Evolutionary conservation across 106 monocot species (phyloP).

Genomic region (Vanilla planifolia): DNA sequence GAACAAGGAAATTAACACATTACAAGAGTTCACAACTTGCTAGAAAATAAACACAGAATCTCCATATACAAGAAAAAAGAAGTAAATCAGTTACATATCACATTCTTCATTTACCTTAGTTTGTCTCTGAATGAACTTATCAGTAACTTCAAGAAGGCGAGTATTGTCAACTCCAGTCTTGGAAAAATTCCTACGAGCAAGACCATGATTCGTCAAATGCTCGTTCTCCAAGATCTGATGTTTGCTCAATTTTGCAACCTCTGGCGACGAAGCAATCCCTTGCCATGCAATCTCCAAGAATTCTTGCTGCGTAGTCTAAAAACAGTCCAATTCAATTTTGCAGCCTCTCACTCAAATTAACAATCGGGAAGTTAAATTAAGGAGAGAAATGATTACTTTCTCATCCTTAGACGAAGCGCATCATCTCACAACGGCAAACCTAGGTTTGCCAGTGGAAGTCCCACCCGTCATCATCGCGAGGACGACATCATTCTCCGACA

Average conservation of each 20-base stretch:
- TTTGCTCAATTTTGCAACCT: constrained; percentile 93
- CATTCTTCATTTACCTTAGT: constrained; percentile 72
- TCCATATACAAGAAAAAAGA: too few relatives aligned
- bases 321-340: neutral
- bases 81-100: too few relatives aligned
- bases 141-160: constrained; percentile 82
- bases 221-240: constrained; percentile 99
- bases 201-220: constrained; percentile 96
- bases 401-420: constrained; percentile 60
- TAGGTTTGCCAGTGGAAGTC: constrained; percentile 10
- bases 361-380: neutral
- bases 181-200: constrained; percentile 96
- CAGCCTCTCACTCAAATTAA: neutral
- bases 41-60: too few relatives aligned
- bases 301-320: constrained; percentile 85
- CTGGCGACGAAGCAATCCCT: constrained; percentile 88
- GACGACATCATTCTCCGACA: constrained; percentile 23
- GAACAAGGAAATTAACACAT: neutral
- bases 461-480: constrained; percentile 11
- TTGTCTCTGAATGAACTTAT: constrained; percentile 85
- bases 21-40: too few relatives aligned
- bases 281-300: constrained; percentile 99
- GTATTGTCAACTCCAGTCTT: constrained; percentile 93
- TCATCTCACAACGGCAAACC: constrained; percentile 41
- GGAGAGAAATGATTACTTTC: constrained; percentile 27